Evolutionary conservation across 148 eudicot genomes (phyloP), one percentile per base, ranked within the genome.

Genomic region (Pouteria glomerata): DNA sequence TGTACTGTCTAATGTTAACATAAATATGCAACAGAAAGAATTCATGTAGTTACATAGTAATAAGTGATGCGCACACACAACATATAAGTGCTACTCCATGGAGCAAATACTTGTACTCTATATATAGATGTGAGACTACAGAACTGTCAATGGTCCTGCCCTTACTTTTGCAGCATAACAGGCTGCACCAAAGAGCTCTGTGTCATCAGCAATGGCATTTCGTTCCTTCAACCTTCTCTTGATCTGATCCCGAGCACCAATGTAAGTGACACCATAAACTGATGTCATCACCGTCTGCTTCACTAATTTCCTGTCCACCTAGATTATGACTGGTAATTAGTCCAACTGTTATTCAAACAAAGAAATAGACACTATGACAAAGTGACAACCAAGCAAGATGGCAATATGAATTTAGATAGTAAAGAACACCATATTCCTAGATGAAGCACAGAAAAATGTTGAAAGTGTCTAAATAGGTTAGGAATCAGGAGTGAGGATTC

Each of bases 231-330:
- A 82, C 81, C 98, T 91, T 77, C 86, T 86, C 81, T 80, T 91
- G 73, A 95, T 95, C 84, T 95, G 98, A 69, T 95, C 97, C 60
- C 98, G 84, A 70, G 98, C 98, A 73, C 98, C 98, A 76, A 91
- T 80, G 64, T 88, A 95, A 69, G 98, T 95, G 66, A 95, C 98
- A 74, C 98, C 98, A 82, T 95, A 95, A n/a, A 95, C 98, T 23
- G 97, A 95, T 57, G 98, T 91, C 98, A 95, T 95, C 65, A 95
- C 98, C 11, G 98, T 95, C 89, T 95, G 98, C 82, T 95, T 95
- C 56, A 95, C 98, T 85, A 95, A 81, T 76, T 91, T 91, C 82
- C 98, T 86, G 80, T 95, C 97, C 66, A 95, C 97, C 98, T 95
- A 73, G 42, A 76, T 63, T 74, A 60, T 14, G 18, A 21, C 63